phyloP scores from a whole-genome alignment of 495 filamentous ascomycete species.

The Daldinia decipiens region DNA sequence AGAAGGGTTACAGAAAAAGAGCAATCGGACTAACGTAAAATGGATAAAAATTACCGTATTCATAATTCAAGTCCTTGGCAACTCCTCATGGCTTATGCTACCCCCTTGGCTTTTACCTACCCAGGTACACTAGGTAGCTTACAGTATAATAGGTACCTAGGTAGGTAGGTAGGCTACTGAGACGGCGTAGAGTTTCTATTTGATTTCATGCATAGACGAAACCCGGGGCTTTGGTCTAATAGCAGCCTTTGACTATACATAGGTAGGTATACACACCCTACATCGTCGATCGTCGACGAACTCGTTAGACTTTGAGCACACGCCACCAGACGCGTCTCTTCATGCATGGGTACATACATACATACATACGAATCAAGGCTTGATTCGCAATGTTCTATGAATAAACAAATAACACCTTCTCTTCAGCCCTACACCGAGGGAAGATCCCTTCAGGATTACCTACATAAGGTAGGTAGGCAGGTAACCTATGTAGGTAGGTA shows the following conservation, averaged over 20 bases:
- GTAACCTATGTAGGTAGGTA: no score
- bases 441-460: background rate
- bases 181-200: slow-evolving; percentile 1
- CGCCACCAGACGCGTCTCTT: no score
- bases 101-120: background rate
- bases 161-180: background rate
- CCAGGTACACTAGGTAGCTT: background rate
- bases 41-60: slow-evolving; percentile 18
- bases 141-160: background rate
- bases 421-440: background rate
- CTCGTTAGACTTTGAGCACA: no score
- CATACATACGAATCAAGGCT: background rate
- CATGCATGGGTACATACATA: no score
- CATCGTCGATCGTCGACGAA: background rate
- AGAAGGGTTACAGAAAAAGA: background rate
- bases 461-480: no score
- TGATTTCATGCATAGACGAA: slow-evolving; percentile 1
- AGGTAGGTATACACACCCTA: background rate
- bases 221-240: background rate
- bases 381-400: background rate
- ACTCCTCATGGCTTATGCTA: slow-evolving; percentile 30
- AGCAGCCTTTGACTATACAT: background rate
- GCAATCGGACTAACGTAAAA: slow-evolving; percentile 14
- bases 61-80: slow-evolving; percentile 2
- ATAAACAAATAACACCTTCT: background rate